These are phyloP conservation scores for Lecanicillium sp. DNA, from an alignment of 2,329 filamentous ascomycete species.

Conservation along the genomic window DNA sequence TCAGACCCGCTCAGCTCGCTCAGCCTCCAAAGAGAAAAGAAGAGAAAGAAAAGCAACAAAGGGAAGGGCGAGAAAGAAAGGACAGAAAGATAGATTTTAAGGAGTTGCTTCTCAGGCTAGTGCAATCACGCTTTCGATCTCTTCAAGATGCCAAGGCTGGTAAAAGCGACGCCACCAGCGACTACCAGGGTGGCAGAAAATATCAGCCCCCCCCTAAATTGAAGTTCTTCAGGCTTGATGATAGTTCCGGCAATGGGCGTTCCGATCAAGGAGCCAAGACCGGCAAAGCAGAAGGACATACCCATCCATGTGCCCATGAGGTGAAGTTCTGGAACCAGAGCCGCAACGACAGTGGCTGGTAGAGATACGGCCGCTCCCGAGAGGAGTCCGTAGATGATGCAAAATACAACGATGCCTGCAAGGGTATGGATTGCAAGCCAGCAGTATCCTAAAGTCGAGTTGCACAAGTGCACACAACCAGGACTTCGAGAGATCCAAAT, in stretches of 20 bases:
- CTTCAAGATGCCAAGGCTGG: not conserved
- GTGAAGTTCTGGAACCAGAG: slow-evolving; percentile 30
- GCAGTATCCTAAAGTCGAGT: slow-evolving; percentile 32
- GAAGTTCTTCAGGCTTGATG: not conserved
- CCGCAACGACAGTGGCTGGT: slow-evolving; percentile 34
- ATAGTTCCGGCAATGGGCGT: slow-evolving; percentile 38
- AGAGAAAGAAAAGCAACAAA: too few species aligned
- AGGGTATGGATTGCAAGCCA: slow-evolving; percentile 34
- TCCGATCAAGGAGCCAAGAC: slow-evolving; percentile 43
- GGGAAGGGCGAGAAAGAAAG: too few species aligned
- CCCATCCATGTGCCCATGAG: slow-evolving; percentile 31
- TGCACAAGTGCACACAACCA: slow-evolving; percentile 28
- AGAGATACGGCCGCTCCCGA: slow-evolving; percentile 40
- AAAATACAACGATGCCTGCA: slow-evolving; percentile 34
- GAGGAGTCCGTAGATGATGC: slow-evolving; percentile 39
- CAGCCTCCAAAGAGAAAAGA: too few species aligned
- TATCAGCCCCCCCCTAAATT: not conserved
- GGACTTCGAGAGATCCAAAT: slow-evolving; percentile 34
- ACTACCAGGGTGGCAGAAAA: not conserved
- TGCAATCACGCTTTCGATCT: not conserved
- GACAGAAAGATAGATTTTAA: too few species aligned
- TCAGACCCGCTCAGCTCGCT: too few species aligned
- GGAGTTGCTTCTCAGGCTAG: too few species aligned
- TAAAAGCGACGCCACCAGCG: not conserved
- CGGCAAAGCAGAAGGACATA: slow-evolving; percentile 24